Evolutionary conservation across 2,329 filamentous ascomycete genomes (phyloP).

Genomic region (Alternaria brassicicola): DNA sequence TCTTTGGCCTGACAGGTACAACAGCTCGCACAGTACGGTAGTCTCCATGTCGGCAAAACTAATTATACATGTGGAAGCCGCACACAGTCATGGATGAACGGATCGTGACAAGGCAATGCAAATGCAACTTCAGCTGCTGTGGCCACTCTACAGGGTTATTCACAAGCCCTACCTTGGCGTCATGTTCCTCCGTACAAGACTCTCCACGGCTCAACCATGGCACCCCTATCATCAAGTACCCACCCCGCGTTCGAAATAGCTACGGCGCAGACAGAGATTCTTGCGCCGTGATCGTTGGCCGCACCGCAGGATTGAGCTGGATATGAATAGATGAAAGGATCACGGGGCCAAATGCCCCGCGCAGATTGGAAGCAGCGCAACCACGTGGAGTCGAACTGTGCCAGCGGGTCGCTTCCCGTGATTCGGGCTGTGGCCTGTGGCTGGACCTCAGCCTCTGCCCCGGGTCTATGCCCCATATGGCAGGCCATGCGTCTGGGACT

Average conservation of each 20-base stretch:
- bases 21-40: background rate
- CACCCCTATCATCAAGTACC: background rate
- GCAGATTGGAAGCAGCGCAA: background rate
- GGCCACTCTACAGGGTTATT: background rate
- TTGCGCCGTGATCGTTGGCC: background rate
- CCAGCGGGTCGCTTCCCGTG: background rate
- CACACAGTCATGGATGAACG: background rate
- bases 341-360: background rate
- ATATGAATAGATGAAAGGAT: constrained; percentile 9
- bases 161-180: constrained; percentile 1
- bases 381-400: constrained; percentile 6
- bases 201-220: constrained; percentile 1
- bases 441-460: constrained; percentile 3
- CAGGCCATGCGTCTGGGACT: background rate
- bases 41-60: background rate
- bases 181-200: background rate
- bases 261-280: background rate
- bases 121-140: background rate
- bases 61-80: background rate
- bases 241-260: constrained; percentile 1
- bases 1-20: background rate
- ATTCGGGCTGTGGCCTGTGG: background rate
- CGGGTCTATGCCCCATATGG: background rate
- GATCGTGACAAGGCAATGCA: background rate
- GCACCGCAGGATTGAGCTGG: background rate